Base-by-base conservation (phyloP, 805 yeast genomes). In the Ogataea angusta region DNA sequence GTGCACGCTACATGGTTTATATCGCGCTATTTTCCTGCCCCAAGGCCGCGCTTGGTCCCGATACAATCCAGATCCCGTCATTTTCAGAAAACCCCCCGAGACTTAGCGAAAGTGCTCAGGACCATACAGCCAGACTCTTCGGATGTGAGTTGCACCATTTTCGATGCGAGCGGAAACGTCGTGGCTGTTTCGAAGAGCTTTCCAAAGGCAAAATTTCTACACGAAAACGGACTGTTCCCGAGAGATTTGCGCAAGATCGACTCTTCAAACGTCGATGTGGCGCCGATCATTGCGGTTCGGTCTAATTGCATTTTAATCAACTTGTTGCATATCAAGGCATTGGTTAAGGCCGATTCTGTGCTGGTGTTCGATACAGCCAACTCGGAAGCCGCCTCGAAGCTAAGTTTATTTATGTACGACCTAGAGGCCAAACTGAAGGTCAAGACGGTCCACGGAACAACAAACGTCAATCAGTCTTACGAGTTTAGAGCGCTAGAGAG, bases 231-330 rank as follows among this genome's bases (percentile, higher is more conserved):
- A 17, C 60, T 90, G 19, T 87, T 82, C 48, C 95, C 97, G 2
- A 69, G 97, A 63, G 97, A 90, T 60, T 66, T 90, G 47, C 65
- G 97, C 22, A 89, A 86, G 56, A 82, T 90, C 38, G 96, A 91
- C 54, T 69, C 81, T 4, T 70, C 85, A 1, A 67, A 78, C 27
- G 73, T 77, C 40, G 95, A 88, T 61, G 86, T 91, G 15, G 90
- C 90, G 3, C 99, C 99, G 0, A 79, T 88, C 14, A 83, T 93
- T 33, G 80, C 90, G 45, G 88, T 89, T 16, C 73, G 97, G 44
- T 72, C 76, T 18, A 75, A 76, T 48, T 83, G 95, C 38, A 85
- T 91, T 14, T 67, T 93, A 39, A 79, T 93, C 35, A 90, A 89
- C 57, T 64, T 93, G 55, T 66, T 93, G 27, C 93, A 90, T 59